phyloP scores from a whole-genome alignment of 352 stramenopile genomes.

The Pythium phragmitis region DNA sequence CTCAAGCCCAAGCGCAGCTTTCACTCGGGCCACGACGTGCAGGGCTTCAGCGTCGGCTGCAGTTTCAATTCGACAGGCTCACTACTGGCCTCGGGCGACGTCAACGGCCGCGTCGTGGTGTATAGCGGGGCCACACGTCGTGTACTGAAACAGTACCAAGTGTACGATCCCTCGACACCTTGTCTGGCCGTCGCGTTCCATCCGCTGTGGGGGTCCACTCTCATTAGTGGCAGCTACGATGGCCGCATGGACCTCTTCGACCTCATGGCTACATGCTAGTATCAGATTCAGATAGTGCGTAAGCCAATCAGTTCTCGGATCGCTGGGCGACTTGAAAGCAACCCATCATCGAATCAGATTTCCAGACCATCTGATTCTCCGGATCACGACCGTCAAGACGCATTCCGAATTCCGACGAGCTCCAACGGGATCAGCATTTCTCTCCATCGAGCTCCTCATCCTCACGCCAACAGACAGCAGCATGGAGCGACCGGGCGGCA shows the following conservation, averaged over 20 bases:
- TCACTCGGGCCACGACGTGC: conserved; percentile 35
- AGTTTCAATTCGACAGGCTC: conserved; percentile 49
- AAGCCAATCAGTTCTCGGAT: conserved; percentile 12
- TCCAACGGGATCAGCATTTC: not conserved
- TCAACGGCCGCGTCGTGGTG: conserved; percentile 40
- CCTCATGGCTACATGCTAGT: not conserved
- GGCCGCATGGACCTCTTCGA: conserved; percentile 13
- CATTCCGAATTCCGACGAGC: conserved; percentile 29
- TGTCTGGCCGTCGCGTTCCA: conserved; percentile 17
- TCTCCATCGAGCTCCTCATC: not conserved
- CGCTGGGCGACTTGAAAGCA: conserved; percentile 8
- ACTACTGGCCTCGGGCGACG: conserved; percentile 48
- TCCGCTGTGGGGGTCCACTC: conserved; percentile 14
- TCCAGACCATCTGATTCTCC: not conserved
- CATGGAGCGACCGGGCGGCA: conserved; percentile 27
- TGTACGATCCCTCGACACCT: conserved; percentile 5
- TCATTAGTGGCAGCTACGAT: conserved; percentile 9
- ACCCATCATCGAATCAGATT: conserved; percentile 18
- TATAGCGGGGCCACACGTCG: conserved; percentile 34
- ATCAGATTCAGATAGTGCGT: conserved; percentile 12
- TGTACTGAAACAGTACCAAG: conserved; percentile 18
- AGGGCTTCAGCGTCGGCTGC: conserved; percentile 47
- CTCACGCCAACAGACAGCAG: not conserved
- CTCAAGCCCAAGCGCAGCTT: conserved; percentile 27
- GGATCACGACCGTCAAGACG: conserved; percentile 6